Base-by-base conservation (phyloP, 768 basidiomycete genomes). In the Tulasnella sp. region DNA sequence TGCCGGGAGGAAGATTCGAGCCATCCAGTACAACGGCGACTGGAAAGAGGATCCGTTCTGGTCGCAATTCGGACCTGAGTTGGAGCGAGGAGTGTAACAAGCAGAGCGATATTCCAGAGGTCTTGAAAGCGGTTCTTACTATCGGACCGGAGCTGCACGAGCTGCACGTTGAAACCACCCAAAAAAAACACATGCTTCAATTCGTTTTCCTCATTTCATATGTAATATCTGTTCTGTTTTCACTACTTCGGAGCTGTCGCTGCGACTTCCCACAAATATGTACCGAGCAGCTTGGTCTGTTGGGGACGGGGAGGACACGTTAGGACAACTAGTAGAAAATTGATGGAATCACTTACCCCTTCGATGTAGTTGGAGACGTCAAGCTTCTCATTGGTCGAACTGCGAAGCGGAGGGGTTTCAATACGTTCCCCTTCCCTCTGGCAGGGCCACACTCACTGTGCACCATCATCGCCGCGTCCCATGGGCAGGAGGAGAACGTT, bases 351-450 rank as follows among this genome's bases (percentile, higher is more conserved):
- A 84, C 91, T 85, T 86, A 93, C 95, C 84, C 93, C 94, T 86
- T 94, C 87, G 81, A 98, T 93, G 86, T 93, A 98, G 88, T 99
- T 99, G 74, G 91, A 91, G 77, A 88, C 88, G 86, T 99, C 96
- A 76, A 99, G 88, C 86, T 99, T 99, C 89, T 98, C 97, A 85
- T 97, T 97, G 16, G 94, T 96, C 76, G 94, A 95, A 86, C 94
- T 95, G 82, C 2, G 79, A 60, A 34, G 24, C 9, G 2, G 31
- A 73, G 58, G 31, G 42, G 22, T 44, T 37, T 76, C 34, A 75
- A 50, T 42, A 44, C 28, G 0, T 58, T 12, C 11, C 24, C 6
- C 14, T 34, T 46, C 24, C 16, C 20, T 73, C 58, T 42, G 50
- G 14, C 3, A 8, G 41, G 37, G 31, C 6, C 22, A 22, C 0